These are phyloP conservation scores for Pilatotrama ljubarskyi DNA, from an alignment of 768 basidiomycete species.

Conservation along the genomic window DNA sequence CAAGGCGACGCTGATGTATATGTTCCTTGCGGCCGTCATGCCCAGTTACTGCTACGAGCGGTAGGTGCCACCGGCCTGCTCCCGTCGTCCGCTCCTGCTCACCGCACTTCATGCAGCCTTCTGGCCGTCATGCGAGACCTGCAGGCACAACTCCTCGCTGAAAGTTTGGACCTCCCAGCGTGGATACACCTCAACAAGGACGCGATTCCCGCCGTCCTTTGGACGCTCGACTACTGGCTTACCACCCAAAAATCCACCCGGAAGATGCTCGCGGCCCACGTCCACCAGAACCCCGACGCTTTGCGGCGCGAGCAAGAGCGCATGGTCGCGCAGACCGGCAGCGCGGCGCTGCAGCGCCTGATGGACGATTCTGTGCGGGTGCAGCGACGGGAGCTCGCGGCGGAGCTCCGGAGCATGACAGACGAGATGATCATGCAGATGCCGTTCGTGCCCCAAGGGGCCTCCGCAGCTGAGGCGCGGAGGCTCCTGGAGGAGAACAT, in stretches of 20 bases:
- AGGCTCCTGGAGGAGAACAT: not conserved
- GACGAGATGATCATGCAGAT: not conserved
- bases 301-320: not conserved
- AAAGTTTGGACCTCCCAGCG: not conserved
- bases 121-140: not conserved
- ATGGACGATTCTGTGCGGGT: too few species aligned
- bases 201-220: not conserved
- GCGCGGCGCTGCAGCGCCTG: not conserved
- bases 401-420: not conserved
- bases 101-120: not conserved
- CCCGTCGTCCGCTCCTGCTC: too few species aligned
- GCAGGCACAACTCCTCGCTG: not conserved
- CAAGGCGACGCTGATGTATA: constrained; percentile 10
- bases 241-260: not conserved
- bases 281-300: not conserved
- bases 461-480: not conserved
- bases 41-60: constrained; percentile 7
- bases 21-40: constrained; percentile 3
- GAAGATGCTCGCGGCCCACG: not conserved
- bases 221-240: constrained; percentile 4
- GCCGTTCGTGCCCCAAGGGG: not conserved
- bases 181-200: not conserved
- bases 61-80: not conserved
- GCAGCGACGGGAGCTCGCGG: too few species aligned
- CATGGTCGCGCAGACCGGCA: not conserved